A percentile compares a stretch with the other conserved stretches of the same genome.
These are phyloP conservation scores for Sechiopsis laciniata DNA, from an alignment of 306 rosid species.

Conservation along the genomic window DNA sequence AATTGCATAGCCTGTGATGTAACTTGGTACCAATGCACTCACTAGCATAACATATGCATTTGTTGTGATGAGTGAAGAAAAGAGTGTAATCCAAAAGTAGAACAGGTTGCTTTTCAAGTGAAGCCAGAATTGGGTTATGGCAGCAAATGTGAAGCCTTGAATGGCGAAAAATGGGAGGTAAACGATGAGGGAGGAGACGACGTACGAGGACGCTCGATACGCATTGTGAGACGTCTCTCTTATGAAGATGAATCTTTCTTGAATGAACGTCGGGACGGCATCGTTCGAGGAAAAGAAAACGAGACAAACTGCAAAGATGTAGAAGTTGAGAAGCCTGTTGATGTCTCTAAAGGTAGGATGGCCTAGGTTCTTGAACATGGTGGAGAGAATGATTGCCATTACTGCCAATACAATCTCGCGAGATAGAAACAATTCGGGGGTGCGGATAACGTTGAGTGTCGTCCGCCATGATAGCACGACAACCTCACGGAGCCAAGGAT, in stretches of 20 bases:
- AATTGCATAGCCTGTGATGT: slow-evolving; percentile 80
- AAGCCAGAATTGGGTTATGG: slow-evolving; percentile 52
- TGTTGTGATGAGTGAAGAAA: slow-evolving; percentile 75
- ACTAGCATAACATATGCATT: slow-evolving; percentile 87
- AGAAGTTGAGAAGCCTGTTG: slow-evolving; percentile 77
- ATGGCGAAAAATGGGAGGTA: slow-evolving; percentile 83
- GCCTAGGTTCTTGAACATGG: slow-evolving; percentile 48
- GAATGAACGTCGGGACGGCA: slow-evolving; percentile 85
- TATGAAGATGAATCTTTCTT: slow-evolving; percentile 80
- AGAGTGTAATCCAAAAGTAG: slow-evolving; percentile 61
- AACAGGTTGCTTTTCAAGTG: slow-evolving; percentile 40
- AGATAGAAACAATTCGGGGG: slow-evolving; percentile 85
- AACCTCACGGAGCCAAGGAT: slow-evolving; percentile 81
- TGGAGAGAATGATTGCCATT: slow-evolving; percentile 68
- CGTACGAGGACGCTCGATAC: slow-evolving; percentile 84
- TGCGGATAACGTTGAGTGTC: slow-evolving; percentile 59
- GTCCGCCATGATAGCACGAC: slow-evolving; percentile 75
- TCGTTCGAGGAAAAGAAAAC: slow-evolving; percentile 91
- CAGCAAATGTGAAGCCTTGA: slow-evolving; percentile 74
- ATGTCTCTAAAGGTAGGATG: slow-evolving; percentile 47
- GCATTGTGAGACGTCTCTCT: slow-evolving; percentile 89
- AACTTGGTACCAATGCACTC: slow-evolving; percentile 87
- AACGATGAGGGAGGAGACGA: slow-evolving; percentile 70
- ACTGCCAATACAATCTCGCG: slow-evolving; percentile 73
- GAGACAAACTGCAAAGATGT: slow-evolving; percentile 76